These are phyloP conservation scores for Aspergillus fructus DNA, from an alignment of 2,329 filamentous ascomycete species.

Conservation along the genomic window DNA sequence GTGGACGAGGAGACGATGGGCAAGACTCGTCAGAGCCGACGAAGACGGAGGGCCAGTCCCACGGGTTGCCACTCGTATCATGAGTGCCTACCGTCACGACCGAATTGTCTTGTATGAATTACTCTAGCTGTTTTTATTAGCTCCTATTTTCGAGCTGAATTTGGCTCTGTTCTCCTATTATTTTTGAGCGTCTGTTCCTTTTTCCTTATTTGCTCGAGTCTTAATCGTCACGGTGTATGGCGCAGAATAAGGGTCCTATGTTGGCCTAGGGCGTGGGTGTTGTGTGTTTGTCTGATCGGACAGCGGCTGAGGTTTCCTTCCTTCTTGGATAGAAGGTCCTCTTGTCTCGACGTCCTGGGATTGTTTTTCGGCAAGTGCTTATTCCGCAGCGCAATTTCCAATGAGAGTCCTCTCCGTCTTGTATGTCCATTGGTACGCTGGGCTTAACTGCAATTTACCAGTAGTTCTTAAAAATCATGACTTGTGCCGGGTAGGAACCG, in stretches of 20 bases:
- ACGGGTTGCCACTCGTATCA: conserved; percentile 30
- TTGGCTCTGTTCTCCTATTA: not conserved
- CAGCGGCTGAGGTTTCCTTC: not conserved
- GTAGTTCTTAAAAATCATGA: no score
- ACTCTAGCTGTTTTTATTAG: not conserved
- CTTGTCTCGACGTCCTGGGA: not conserved
- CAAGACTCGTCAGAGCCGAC: conserved; percentile 26
- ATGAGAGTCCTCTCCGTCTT: not conserved
- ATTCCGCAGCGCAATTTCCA: not conserved
- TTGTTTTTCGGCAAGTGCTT: not conserved
- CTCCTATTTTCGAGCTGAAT: not conserved
- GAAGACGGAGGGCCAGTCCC: conserved; percentile 28
- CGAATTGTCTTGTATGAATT: not conserved
- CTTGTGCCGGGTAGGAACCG: no score
- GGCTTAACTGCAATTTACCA: no score
- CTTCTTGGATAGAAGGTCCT: not conserved
- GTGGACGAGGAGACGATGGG: conserved; percentile 30
- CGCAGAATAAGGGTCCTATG: conserved; percentile 18
- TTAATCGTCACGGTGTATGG: conserved; percentile 19
- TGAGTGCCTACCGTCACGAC: conserved; percentile 6
- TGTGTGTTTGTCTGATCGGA: conserved; percentile 16
- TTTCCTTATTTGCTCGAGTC: not conserved
- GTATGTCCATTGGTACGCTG: not conserved
- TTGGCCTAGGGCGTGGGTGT: conserved; percentile 21
- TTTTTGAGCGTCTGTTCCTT: conserved; percentile 5